Evolutionary conservation across 2,329 filamentous ascomycete species (phyloP).

Genomic region (Verticillium dahliae): DNA sequence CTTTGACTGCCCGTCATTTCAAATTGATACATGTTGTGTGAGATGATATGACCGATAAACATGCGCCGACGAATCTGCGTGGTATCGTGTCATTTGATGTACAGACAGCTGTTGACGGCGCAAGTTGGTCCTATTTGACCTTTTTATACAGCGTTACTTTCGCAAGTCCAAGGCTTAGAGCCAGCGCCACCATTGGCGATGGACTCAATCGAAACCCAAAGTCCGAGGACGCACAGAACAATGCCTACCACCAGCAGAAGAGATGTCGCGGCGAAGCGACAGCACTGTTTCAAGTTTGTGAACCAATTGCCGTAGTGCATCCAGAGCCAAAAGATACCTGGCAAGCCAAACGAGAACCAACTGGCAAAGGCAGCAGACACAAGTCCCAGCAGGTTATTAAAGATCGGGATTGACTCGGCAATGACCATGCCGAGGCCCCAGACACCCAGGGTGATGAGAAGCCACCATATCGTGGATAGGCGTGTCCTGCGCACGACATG

Average conservation of each 20-base stretch:
- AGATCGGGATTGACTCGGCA: conserved; percentile 62
- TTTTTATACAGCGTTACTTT: conserved; percentile 14
- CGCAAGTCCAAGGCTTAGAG: conserved; percentile 29
- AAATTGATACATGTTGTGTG: too few species aligned
- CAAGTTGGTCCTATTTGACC: too few species aligned
- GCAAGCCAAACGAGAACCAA: conserved; percentile 56
- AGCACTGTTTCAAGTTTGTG: conserved; percentile 19
- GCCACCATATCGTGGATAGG: conserved; percentile 49
- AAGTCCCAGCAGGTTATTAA: conserved; percentile 58
- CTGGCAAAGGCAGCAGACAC: conserved; percentile 57
- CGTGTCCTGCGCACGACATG: conserved; percentile 44
- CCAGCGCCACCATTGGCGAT: conserved; percentile 20
- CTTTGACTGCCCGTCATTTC: too few species aligned
- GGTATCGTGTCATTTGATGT: too few species aligned
- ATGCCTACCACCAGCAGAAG: conserved; percentile 24
- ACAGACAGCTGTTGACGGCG: too few species aligned
- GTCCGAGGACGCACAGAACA: conserved; percentile 28
- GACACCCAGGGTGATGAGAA: conserved; percentile 43
- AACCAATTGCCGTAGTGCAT: conserved; percentile 36
- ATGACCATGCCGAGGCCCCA: conserved; percentile 62
- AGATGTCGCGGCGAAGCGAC: conserved; percentile 23
- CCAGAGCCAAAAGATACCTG: conserved; percentile 41
- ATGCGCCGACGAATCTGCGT: too few species aligned
- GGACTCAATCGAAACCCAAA: conserved; percentile 31
- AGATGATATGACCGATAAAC: too few species aligned